phyloP scores from a whole-genome alignment of 495 filamentous ascomycete species.

The Choiromyces venosus region DNA sequence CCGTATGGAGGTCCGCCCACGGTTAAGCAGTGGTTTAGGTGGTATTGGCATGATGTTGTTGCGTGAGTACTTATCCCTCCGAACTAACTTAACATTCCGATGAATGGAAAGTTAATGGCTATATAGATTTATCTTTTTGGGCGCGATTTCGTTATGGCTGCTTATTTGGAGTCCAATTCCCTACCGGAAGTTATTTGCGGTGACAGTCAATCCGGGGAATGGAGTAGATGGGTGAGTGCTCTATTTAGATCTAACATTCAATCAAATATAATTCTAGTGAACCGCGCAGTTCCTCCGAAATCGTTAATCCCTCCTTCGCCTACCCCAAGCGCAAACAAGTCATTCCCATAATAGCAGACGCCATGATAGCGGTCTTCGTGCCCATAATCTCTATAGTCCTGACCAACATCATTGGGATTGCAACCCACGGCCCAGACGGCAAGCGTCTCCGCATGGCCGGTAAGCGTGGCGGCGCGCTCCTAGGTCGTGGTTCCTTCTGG shows the following conservation, averaged over 20 bases:
- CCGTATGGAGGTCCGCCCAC: conserved; percentile 40
- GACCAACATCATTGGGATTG: conserved; percentile 44
- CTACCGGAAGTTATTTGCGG: conserved; percentile 38
- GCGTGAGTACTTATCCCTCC: conserved; percentile 20
- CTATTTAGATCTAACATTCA: not conserved
- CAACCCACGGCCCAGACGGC: conserved; percentile 30
- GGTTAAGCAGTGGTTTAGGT: conserved; percentile 34
- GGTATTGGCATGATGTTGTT: conserved; percentile 40
- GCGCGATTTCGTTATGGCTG: conserved; percentile 35
- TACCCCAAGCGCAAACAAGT: conserved; percentile 59
- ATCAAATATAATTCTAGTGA: not conserved
- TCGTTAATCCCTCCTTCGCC: conserved; percentile 58
- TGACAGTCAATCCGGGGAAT: conserved; percentile 23
- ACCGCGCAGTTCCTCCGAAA: conserved; percentile 40
- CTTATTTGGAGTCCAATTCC: conserved; percentile 42
- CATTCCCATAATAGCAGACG: conserved; percentile 57
- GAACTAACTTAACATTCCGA: not conserved
- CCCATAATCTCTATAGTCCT: conserved; percentile 50
- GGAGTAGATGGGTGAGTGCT: conserved; percentile 2
- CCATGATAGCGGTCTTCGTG: conserved; percentile 51
- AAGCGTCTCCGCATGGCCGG: conserved; percentile 12
- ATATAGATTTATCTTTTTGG: conserved; percentile 36
- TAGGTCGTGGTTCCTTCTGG: conserved; percentile 46
- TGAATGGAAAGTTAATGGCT: not conserved
- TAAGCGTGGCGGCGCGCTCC: conserved; percentile 25